Conservation (phyloP, 2,329 filamentous ascomycete species). For the Colletotrichum scovillei region DNA sequence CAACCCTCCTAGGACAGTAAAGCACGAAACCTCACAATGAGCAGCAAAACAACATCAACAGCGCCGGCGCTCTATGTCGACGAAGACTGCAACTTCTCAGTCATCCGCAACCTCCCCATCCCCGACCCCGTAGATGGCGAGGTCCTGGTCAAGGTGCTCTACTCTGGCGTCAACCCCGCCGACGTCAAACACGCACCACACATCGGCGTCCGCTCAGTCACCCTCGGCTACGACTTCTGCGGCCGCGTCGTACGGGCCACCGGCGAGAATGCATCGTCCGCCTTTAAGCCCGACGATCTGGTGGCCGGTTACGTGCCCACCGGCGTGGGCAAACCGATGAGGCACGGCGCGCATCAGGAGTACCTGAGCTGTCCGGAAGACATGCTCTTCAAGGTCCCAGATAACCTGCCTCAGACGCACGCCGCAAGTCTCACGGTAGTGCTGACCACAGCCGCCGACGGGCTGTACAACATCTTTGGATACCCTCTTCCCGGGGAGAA, state of each 20-base stretch:
- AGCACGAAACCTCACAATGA: neutral
- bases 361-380: slow-evolving; percentile 18
- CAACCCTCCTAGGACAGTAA: too few species aligned
- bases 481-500: slow-evolving; percentile 24
- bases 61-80: slow-evolving; percentile 20
- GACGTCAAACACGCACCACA: slow-evolving; percentile 17
- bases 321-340: slow-evolving; percentile 14
- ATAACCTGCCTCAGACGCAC: slow-evolving; percentile 16
- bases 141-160: slow-evolving; percentile 6
- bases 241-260: slow-evolving; percentile 6
- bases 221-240: slow-evolving; percentile 29
- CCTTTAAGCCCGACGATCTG: slow-evolving; percentile 7
- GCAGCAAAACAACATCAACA: neutral
- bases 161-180: slow-evolving; percentile 29
- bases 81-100: slow-evolving; percentile 10
- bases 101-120: slow-evolving; percentile 10
- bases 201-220: slow-evolving; percentile 3
- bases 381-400: slow-evolving; percentile 18
- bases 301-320: slow-evolving; percentile 15
- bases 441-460: slow-evolving; percentile 38
- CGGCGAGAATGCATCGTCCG: neutral
- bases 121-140: neutral
- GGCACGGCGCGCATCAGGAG: slow-evolving; percentile 23
- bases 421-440: slow-evolving; percentile 36
- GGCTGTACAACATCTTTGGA: slow-evolving; percentile 37